phyloP scores from a whole-genome alignment of 2,329 filamentous ascomycete species.

The Lithohypha guttulata region DNA sequence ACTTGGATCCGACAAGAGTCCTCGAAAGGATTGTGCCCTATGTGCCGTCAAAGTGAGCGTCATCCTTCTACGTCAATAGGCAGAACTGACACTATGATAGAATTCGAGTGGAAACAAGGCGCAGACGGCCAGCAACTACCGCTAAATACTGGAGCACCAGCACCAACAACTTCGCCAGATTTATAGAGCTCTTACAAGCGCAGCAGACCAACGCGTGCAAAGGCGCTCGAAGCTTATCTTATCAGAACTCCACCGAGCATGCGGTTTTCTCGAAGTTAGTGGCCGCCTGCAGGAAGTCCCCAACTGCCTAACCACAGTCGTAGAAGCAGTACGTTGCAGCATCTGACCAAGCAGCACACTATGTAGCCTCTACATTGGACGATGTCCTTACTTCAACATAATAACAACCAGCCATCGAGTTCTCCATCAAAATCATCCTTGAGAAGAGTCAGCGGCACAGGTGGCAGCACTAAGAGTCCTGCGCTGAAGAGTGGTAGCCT shows the following conservation, averaged over 20 bases:
- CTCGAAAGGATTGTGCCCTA: conserved; percentile 86
- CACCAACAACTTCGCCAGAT: not conserved
- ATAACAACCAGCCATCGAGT: conserved; percentile 16
- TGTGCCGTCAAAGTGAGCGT: conserved; percentile 82
- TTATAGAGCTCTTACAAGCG: no score
- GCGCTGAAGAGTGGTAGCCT: not conserved
- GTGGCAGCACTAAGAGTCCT: conserved; percentile 10
- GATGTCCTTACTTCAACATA: conserved; percentile 10
- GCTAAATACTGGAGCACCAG: not conserved
- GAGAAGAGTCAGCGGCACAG: conserved; percentile 11
- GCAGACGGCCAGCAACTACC: conserved; percentile 15
- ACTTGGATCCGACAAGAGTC: conserved; percentile 95
- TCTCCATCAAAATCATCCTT: conserved; percentile 21
- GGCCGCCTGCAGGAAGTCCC: no score
- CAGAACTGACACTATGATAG: conserved; percentile 25
- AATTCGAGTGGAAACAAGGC: conserved; percentile 44
- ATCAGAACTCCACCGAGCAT: no score
- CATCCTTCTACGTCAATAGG: not conserved
- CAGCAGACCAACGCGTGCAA: no score
- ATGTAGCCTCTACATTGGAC: conserved; percentile 10
- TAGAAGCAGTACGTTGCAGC: no score
- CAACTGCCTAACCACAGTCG: no score
- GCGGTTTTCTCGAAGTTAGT: no score
- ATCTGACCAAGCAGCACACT: no score
- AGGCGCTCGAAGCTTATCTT: no score